Evolutionary conservation across 306 rosid species (phyloP), one percentile per base, ranked within the genome.

Genomic region (Gillenia trifoliata): DNA sequence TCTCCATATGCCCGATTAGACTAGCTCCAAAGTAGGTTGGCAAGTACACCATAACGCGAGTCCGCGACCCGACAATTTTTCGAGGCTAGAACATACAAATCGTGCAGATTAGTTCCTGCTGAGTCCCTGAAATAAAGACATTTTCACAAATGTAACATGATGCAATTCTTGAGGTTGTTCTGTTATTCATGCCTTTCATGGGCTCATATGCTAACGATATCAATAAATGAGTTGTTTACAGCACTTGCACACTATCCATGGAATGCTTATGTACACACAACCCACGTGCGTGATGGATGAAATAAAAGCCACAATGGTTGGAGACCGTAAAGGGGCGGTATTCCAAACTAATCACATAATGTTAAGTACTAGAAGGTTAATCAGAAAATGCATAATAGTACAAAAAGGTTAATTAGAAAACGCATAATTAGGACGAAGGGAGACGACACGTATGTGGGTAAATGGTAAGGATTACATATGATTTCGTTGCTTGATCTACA

Each of bases 1-100:
- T 94, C 84, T 88, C 91, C 20, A 82, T 94, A 30, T 90, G 96
- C 70, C 99, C 99, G 31, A 82, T 92, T 74, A 87, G 88, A 81
- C 70, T 94, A 69, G 78, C 91, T 78, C 99, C 99, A 34, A 87
- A 87, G 77, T 90, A 94, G 84, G 84, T 76, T 56, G 78, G 63
- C 69, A 52, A 52, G 22, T 16, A 52, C 71, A 20, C 57, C 40
- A 38, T 16, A 20, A n/a, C n/a, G n/a, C n/a, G n/a, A n/a, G n/a
- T n/a, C 72, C 66, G 1, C 23, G 64, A 55, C 54, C 45, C 9
- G 9, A 23, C 75, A 4, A 23, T 23, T 55, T 71, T 60, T 28
- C 11, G 67, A 38, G 78, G 80, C 70, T 66, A 22, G 54, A 34
- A 55, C 12, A 30, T 13, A 62, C 22, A 15, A 6, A 13, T 28